Evolutionary conservation across 1,139 yeast species (phyloP).

Genomic region (Candida frijolesensis): DNA sequence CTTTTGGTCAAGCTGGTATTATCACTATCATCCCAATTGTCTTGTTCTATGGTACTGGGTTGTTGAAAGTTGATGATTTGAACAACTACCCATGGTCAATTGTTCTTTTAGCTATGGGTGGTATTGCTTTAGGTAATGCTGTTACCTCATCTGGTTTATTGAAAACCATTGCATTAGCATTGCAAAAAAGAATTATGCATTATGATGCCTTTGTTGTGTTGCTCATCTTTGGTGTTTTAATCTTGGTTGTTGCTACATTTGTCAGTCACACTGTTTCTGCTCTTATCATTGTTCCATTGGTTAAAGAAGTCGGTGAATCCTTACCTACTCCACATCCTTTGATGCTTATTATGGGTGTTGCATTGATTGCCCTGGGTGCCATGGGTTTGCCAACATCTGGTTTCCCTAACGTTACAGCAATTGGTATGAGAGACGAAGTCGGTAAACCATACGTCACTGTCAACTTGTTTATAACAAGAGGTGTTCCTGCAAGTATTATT

Average conservation of each 20-base stretch:
- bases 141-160: constrained; percentile 86
- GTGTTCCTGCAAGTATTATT: constrained; percentile 81
- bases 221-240: constrained; percentile 75
- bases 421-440: constrained; percentile 85
- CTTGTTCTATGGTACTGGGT: constrained; percentile 83
- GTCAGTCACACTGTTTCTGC: constrained; percentile 97
- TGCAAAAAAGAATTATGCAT: constrained; percentile 61
- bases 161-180: constrained; percentile 70
- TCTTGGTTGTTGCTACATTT: constrained; percentile 85
- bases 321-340: constrained; percentile 73
- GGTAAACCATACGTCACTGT: constrained; percentile 87
- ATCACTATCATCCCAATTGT: constrained; percentile 84
- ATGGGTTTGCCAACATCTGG: constrained; percentile 98
- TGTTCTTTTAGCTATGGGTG: constrained; percentile 94
- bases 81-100: constrained; percentile 95
- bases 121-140: constrained; percentile 89
- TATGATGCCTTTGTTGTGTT: constrained; percentile 69
- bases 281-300: constrained; percentile 82
- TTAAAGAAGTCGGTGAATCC: constrained; percentile 80
- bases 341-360: constrained; percentile 78
- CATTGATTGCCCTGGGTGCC: constrained; percentile 84
- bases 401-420: constrained; percentile 95
- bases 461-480: constrained; percentile 79
- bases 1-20: constrained; percentile 89
- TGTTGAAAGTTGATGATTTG: constrained; percentile 81